phyloP scores from a whole-genome alignment of 83 land plant species.

The Thuja plicata region DNA sequence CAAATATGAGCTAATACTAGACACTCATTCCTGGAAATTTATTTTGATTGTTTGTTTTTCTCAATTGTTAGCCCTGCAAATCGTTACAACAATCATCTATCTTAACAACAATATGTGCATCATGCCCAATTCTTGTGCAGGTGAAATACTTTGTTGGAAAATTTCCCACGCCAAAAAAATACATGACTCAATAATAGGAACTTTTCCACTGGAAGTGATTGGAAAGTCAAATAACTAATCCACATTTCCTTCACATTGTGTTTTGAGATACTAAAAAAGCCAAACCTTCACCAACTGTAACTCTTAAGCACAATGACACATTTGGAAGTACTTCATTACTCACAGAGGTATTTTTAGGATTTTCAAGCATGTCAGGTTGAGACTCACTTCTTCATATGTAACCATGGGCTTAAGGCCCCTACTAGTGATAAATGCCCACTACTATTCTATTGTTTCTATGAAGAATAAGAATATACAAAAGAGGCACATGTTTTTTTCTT shows the following conservation, averaged over 20 bases:
- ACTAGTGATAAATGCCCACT: neutral
- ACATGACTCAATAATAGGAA: neutral
- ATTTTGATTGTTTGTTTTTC: neutral
- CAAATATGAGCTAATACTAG: neutral
- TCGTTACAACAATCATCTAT: neutral
- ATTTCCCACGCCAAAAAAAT: neutral
- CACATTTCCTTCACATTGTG: neutral
- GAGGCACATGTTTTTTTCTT: slow-evolving; percentile 12
- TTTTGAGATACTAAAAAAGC: neutral
- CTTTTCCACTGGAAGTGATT: neutral
- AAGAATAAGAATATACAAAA: neutral
- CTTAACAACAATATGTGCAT: neutral
- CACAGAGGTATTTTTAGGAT: neutral
- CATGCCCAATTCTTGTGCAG: neutral
- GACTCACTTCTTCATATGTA: neutral
- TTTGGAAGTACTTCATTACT: neutral
- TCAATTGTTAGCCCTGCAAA: neutral
- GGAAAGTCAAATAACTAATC: neutral
- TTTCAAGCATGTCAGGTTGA: neutral
- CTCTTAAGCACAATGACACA: neutral
- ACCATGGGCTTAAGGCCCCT: neutral
- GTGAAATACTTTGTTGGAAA: neutral
- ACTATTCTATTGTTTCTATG: neutral
- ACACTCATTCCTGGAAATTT: neutral
- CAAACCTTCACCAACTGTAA: neutral